Percentiles rank a stretch among this genome's conserved stretches.
Evolutionary conservation across 345 rosid species (phyloP).

Genomic region (Eucalyptus erythrocorys): DNA sequence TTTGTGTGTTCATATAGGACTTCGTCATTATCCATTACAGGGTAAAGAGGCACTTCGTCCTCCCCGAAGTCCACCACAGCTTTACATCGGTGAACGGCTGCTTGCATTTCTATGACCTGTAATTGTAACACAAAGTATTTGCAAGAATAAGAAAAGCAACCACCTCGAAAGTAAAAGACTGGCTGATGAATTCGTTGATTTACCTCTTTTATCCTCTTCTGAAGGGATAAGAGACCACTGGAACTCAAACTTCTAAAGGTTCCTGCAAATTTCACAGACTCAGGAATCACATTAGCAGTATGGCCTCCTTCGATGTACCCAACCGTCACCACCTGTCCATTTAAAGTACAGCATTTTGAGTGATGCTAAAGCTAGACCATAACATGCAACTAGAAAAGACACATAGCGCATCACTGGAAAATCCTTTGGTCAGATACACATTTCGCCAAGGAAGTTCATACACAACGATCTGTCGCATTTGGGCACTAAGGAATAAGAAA

Average conservation of each 20-base stretch:
- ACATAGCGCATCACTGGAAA: not conserved
- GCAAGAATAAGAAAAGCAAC: not conserved
- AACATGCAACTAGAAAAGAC: not conserved
- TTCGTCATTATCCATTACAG: constrained; percentile 39
- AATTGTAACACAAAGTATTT: not conserved
- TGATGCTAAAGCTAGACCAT: not conserved
- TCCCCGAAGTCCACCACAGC: constrained; percentile 40
- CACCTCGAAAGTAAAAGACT: not conserved
- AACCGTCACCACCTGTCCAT: constrained; percentile 41
- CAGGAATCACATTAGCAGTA: constrained; percentile 46
- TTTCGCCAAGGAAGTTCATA: not conserved
- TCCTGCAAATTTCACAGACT: constrained; percentile 37
- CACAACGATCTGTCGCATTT: not conserved
- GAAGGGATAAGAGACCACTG: constrained; percentile 37
- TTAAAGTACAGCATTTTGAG: not conserved
- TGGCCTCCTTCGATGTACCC: constrained; percentile 56
- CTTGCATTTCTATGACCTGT: constrained; percentile 55
- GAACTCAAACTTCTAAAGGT: constrained; percentile 50
- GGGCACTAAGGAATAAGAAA: not conserved
- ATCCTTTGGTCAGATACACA: not conserved
- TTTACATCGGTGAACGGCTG: constrained; percentile 39
- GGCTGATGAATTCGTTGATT: not conserved
- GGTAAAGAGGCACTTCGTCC: constrained; percentile 30
- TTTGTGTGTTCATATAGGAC: constrained; percentile 38
- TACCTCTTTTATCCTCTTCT: constrained; percentile 42